These are phyloP conservation scores for Globisporangium spinosum DNA, from an alignment of 352 stramenopile genomes.

Conservation along the genomic window DNA sequence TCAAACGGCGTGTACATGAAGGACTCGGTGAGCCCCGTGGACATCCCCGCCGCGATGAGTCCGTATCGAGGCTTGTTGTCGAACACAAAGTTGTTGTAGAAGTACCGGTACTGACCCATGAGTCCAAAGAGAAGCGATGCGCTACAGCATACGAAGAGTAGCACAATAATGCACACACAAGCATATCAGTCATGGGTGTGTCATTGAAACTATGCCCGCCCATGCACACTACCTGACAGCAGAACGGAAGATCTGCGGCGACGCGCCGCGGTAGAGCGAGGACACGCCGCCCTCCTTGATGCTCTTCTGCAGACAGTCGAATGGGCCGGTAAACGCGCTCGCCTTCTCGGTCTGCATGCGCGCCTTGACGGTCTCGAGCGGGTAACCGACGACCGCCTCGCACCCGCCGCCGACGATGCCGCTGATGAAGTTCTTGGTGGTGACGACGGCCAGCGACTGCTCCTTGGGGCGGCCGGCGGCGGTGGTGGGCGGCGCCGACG, in stretches of 20 bases:
- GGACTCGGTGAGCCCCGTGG: constrained; percentile 57
- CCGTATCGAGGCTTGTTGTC: constrained; percentile 46
- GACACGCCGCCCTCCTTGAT: constrained; percentile 43
- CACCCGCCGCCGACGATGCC: constrained; percentile 52
- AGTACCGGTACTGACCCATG: constrained; percentile 71
- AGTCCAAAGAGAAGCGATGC: constrained; percentile 66
- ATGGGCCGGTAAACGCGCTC: constrained; percentile 32
- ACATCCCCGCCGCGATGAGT: constrained; percentile 49
- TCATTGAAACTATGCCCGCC: background rate
- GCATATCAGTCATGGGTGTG: background rate
- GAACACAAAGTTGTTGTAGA: constrained; percentile 63
- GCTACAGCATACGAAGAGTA: constrained; percentile 19
- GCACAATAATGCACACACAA: background rate
- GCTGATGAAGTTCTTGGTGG: constrained; percentile 61
- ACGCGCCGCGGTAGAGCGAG: constrained; percentile 64
- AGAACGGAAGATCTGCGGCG: constrained; percentile 65
- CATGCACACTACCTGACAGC: constrained; percentile 42
- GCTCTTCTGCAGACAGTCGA: constrained; percentile 60
- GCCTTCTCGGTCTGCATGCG: constrained; percentile 63
- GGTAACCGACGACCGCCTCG: constrained; percentile 61
- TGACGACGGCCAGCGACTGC: constrained; percentile 47
- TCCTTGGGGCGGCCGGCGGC: background rate
- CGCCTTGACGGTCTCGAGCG: constrained; percentile 65
- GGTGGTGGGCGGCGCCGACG: background rate
- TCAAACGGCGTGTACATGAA: constrained; percentile 74